Base-by-base conservation (phyloP, 805 yeast species). In the Candida awuae region DNA sequence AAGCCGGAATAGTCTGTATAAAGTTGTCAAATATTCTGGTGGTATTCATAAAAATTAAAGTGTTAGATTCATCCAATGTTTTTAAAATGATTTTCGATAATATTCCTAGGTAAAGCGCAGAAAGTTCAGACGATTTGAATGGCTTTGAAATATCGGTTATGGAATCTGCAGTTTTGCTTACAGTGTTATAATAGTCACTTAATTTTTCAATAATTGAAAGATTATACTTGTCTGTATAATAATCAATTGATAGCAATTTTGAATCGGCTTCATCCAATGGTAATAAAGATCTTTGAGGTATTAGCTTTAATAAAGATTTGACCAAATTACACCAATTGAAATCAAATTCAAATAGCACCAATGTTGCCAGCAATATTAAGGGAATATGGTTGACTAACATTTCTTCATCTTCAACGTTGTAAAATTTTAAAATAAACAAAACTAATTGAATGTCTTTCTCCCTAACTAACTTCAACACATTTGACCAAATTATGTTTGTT, bases 361-460 rank as follows among this genome's bases (percentile, higher is more conserved):
- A 32, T 7, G 39, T 18, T n/a, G 38, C 31, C 15, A 85, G 48
- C 1, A 87, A 54, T 1, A 83, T 68, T 31, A 85, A 58, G 0
- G 97, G 97, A 7, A 83, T 62, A 54, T 90, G 96, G 15, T 71
- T 68, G 0, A 75, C 63, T 7, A 80, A 60, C 82, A 86, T 85
- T 45, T 87, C 97, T 49, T 87, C 97, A 46, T 90, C 98, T 30
- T 72, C 74, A 21, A 87, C 76, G 46, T 84, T 74, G 62, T 85
- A 90, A 38, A 71, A 70, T 17, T 66, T 63, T 10, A 86, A 46
- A 14, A 84, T 67, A 55, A 79, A 88, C 5, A 63, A 59, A 7
- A 85, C 62, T 15, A 83, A 61, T 0, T 66, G 70, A 17, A 75
- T 48, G 29, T 71, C 60, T 1, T 60, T 61, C 3, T 48, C 44